Conservation (phyloP, 2,329 filamentous ascomycete species). For the Claviceps citrina region DNA sequence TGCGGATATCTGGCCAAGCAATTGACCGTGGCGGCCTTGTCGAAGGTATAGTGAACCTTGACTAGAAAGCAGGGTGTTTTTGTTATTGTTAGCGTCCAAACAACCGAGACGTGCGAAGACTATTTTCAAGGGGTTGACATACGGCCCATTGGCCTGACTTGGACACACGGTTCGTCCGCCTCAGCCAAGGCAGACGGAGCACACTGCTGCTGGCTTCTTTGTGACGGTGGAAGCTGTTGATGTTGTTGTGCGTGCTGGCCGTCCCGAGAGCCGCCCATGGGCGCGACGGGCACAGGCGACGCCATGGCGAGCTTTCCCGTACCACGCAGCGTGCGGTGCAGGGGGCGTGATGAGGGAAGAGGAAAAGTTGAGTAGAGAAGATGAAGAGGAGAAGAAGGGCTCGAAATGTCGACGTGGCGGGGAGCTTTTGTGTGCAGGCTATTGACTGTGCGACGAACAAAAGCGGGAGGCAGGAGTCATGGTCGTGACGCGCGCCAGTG, state of each 20-base stretch:
- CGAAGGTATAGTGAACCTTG: conserved; percentile 94
- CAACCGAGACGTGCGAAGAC: conserved; percentile 3
- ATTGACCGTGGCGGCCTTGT: conserved; percentile 73
- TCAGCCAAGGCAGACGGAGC: conserved; percentile 16
- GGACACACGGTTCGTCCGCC: conserved; percentile 33
- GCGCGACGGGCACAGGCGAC: conserved; percentile 21
- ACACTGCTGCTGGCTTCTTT: conserved; percentile 8
- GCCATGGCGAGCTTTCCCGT: conserved; percentile 19
- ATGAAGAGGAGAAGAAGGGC: neutral
- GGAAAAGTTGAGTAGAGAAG: no score
- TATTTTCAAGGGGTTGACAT: conserved; percentile 30
- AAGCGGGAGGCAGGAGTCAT: conserved; percentile 23
- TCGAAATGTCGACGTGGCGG: neutral
- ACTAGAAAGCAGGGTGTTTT: conserved; percentile 36
- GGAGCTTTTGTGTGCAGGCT: conserved; percentile 7
- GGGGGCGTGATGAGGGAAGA: neutral
- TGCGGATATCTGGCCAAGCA: conserved; percentile 79
- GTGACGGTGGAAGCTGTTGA: conserved; percentile 4
- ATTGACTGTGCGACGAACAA: conserved; percentile 12
- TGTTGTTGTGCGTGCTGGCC: conserved; percentile 2
- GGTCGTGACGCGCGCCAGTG: conserved; percentile 19
- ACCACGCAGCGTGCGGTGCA: neutral
- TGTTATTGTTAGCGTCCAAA: conserved; percentile 12
- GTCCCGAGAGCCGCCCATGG: conserved; percentile 10
- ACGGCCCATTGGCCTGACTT: conserved; percentile 52